Conservation (phyloP, 1,284 basidiomycete genomes). For the Coniferiporia weirii region DNA sequence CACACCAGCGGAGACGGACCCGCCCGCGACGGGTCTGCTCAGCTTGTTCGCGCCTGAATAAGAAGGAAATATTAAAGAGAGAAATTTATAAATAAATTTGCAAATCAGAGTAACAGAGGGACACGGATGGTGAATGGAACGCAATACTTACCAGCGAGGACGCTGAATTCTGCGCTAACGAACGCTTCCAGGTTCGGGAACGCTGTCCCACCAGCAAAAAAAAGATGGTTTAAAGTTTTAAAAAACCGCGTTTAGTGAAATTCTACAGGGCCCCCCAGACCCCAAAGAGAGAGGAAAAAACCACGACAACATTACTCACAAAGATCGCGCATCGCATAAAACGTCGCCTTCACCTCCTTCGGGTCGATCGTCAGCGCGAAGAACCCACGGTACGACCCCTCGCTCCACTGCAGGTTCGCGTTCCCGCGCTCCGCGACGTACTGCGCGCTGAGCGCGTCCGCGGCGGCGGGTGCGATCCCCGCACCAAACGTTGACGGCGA, state of each 20-base stretch:
- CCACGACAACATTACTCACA: constrained; percentile 28
- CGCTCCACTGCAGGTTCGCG: constrained; percentile 58
- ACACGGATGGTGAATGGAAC: too few species aligned
- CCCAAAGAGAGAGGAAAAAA: neutral
- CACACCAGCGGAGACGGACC: constrained; percentile 38
- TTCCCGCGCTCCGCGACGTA: constrained; percentile 39
- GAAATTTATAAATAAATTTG: too few species aligned
- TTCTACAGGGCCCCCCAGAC: neutral
- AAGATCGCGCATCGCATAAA: constrained; percentile 55
- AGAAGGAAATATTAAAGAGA: too few species aligned
- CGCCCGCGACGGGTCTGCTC: constrained; percentile 50
- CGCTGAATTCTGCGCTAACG: constrained; percentile 40
- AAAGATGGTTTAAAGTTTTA: neutral
- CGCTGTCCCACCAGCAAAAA: constrained; percentile 22
- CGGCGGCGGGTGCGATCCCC: constrained; percentile 34
- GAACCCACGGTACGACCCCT: constrained; percentile 60
- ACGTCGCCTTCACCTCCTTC: constrained; percentile 46
- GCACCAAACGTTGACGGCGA: constrained; percentile 48
- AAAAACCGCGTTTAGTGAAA: neutral
- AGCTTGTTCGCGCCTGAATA: constrained; percentile 44
- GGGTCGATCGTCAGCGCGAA: constrained; percentile 49
- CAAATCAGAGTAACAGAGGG: too few species aligned
- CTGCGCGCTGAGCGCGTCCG: constrained; percentile 37
- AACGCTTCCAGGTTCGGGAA: constrained; percentile 49
- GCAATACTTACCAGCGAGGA: constrained; percentile 32